phyloP scores from a whole-genome alignment of 176 grass and related monocot species.

The Paspalum vaginatum region DNA sequence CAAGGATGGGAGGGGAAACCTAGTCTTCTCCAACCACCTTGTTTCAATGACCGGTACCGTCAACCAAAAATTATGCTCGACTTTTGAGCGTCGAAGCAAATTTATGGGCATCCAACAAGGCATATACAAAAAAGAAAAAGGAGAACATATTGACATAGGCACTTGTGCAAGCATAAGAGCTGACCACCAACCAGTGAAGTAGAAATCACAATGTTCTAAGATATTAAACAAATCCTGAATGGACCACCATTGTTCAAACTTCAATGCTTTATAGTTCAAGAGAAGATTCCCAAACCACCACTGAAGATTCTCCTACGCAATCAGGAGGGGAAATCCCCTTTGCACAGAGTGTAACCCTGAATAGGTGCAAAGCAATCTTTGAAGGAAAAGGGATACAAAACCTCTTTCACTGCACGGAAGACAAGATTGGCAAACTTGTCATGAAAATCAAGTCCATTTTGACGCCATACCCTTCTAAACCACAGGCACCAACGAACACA shows the following conservation, averaged over 20 bases:
- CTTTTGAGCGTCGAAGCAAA: neutral
- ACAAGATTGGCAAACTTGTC: constrained; percentile 41
- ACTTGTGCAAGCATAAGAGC: neutral
- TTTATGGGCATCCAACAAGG: constrained; percentile 14
- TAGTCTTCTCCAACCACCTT: constrained; percentile 47
- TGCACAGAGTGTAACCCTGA: neutral
- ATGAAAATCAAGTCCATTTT: constrained; percentile 35
- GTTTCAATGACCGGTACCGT: constrained; percentile 8
- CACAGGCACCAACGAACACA: constrained; percentile 26
- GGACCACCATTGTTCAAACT: constrained; percentile 46
- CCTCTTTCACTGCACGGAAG: neutral
- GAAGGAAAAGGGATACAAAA: neutral
- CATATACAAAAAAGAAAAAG: too few relatives aligned
- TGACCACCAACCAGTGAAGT: constrained; percentile 20
- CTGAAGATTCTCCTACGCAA: neutral
- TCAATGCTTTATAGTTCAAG: constrained; percentile 4
- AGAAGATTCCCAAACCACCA: constrained; percentile 34
- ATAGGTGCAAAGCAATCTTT: constrained; percentile 28
- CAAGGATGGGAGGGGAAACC: constrained; percentile 46
- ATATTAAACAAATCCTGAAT: constrained; percentile 17
- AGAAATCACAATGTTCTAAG: constrained; percentile 36
- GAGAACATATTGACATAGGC: neutral
- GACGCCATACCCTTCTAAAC: constrained; percentile 17
- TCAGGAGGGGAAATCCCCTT: neutral
- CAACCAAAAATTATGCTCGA: constrained; percentile 11